phyloP scores from a whole-genome alignment of 1,139 yeast species.

The Pichia inconspicua region DNA sequence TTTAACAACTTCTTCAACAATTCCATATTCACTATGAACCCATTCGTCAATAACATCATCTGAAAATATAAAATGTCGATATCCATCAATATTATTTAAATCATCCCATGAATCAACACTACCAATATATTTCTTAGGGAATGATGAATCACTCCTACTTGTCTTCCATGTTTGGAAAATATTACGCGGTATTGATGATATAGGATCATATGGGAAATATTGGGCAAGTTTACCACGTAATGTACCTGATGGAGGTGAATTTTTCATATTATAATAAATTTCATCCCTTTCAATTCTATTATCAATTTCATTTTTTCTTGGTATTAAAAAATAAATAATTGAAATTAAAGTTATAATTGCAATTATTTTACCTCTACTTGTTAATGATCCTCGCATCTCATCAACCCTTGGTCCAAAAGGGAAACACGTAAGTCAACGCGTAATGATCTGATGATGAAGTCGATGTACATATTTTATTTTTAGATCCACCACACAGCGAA shows the following conservation, averaged over 20 bases:
- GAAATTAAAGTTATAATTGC: not conserved
- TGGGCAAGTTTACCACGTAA: slow-evolving; percentile 52
- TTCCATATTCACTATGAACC: slow-evolving; percentile 39
- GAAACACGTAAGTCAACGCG: too few species aligned
- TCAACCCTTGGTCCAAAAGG: too few species aligned
- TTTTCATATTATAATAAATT: not conserved
- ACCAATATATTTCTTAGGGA: slow-evolving; percentile 41
- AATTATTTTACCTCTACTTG: not conserved
- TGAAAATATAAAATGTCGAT: slow-evolving; percentile 52
- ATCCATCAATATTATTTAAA: slow-evolving; percentile 42
- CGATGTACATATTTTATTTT: too few species aligned
- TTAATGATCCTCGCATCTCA: not conserved
- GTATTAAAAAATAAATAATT: not conserved
- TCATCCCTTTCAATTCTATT: not conserved
- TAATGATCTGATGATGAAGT: too few species aligned
- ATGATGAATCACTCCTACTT: slow-evolving; percentile 41
- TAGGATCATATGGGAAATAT: slow-evolving; percentile 65
- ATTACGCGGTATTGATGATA: slow-evolving; percentile 35
- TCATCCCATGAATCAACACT: slow-evolving; percentile 43
- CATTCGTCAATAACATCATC: slow-evolving; percentile 33
- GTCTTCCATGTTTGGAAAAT: slow-evolving; percentile 98
- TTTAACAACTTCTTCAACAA: slow-evolving; percentile 55
- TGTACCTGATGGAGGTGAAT: slow-evolving; percentile 23
- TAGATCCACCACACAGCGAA: too few species aligned
- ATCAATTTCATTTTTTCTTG: too few species aligned